Evolutionary conservation across 805 yeast species (phyloP).

Genomic region (Grigorovia humatica): DNA sequence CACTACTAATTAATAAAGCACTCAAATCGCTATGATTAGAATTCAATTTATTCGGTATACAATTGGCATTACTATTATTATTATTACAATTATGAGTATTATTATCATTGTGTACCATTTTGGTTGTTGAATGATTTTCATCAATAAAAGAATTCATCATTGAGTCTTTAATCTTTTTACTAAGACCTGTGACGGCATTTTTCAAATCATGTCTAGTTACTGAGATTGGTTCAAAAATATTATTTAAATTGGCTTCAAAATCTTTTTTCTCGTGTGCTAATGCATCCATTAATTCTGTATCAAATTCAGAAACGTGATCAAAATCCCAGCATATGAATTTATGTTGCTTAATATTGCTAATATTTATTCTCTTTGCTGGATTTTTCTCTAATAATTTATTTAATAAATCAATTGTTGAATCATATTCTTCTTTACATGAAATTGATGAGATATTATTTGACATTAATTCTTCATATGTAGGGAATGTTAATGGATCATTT

Average conservation of each 20-base stretch:
- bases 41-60: not conserved
- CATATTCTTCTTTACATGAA: slow-evolving; percentile 36
- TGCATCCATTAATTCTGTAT: slow-evolving; percentile 11
- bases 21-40: slow-evolving; percentile 9
- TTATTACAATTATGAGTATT: too few species aligned
- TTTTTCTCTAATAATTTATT: slow-evolving; percentile 55
- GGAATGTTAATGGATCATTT: slow-evolving; percentile 48
- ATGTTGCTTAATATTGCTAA: slow-evolving; percentile 66
- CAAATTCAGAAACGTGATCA: slow-evolving; percentile 10
- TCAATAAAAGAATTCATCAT: slow-evolving; percentile 7
- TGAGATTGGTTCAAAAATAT: slow-evolving; percentile 36
- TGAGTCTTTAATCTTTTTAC: slow-evolving; percentile 43
- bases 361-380: slow-evolving; percentile 57
- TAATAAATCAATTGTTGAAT: slow-evolving; percentile 46
- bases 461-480: slow-evolving; percentile 30
- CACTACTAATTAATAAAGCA: slow-evolving; percentile 17
- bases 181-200: slow-evolving; percentile 76
- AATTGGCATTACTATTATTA: too few species aligned
- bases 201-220: slow-evolving; percentile 60
- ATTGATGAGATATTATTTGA: slow-evolving; percentile 26
- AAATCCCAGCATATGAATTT: slow-evolving; percentile 50
- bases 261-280: slow-evolving; percentile 10
- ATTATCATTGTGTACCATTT: too few species aligned
- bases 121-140: not conserved
- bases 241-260: slow-evolving; percentile 22